Evolutionary conservation across 371 early-diverging fungal species (phyloP).

Genomic region (Apophysomyces sp.): DNA sequence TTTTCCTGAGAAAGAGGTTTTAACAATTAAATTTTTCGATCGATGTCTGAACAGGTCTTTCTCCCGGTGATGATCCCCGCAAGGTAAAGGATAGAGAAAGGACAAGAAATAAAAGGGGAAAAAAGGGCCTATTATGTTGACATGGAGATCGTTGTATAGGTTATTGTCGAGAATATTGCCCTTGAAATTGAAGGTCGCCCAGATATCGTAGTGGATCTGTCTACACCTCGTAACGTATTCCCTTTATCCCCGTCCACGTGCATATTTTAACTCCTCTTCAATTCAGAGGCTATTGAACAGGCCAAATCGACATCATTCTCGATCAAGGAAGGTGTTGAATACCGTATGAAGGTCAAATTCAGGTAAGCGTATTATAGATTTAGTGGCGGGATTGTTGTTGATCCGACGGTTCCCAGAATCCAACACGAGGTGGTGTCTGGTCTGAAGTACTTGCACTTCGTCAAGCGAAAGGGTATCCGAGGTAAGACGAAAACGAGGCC

Average conservation of each 20-base stretch:
- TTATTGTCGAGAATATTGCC: constrained; percentile 76
- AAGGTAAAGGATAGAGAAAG: constrained; percentile 37
- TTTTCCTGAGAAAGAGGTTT: background rate
- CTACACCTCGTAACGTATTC: constrained; percentile 56
- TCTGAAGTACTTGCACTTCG: constrained; percentile 90
- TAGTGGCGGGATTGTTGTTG: background rate
- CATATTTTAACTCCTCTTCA: constrained; percentile 3
- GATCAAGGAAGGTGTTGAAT: constrained; percentile 96
- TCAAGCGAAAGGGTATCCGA: constrained; percentile 84
- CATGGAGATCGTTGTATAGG: constrained; percentile 30
- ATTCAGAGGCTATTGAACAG: constrained; percentile 48
- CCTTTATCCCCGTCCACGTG: constrained; percentile 7
- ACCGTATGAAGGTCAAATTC: constrained; percentile 92
- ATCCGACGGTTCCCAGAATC: constrained; percentile 51
- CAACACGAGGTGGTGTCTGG: constrained; percentile 96
- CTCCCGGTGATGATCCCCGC: constrained; percentile 67
- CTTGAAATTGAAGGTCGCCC: constrained; percentile 81
- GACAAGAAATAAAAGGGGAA: background rate
- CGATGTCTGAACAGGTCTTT: constrained; percentile 18
- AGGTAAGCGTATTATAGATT: constrained; percentile 34
- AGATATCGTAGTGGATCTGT: constrained; percentile 86
- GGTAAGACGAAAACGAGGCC: constrained; percentile 51
- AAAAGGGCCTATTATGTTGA: background rate
- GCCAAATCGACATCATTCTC: constrained; percentile 75
- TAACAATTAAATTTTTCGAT: background rate